Evolutionary conservation across 371 early-diverging fungal genomes (phyloP).

Genomic region (Enterospora canceri): DNA sequence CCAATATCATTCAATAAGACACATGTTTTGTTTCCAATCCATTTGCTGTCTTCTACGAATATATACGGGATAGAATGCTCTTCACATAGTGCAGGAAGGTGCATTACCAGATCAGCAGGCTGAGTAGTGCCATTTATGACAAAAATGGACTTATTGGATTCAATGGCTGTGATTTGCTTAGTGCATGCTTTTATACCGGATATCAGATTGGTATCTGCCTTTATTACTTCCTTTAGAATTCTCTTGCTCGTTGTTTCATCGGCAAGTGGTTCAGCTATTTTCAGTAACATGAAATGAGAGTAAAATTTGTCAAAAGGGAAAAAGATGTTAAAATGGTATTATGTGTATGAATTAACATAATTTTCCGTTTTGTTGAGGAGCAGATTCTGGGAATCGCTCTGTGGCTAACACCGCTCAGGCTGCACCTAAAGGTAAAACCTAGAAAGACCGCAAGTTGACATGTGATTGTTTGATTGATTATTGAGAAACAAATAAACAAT

Average conservation of each 20-base stretch:
- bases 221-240: conserved; percentile 15
- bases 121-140: conserved; percentile 83
- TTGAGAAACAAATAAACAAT: too few relatives aligned
- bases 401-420: too few relatives aligned
- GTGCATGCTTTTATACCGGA: conserved; percentile 35
- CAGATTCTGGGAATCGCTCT: too few relatives aligned
- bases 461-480: too few relatives aligned
- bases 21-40: conserved; percentile 23
- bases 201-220: conserved; percentile 1
- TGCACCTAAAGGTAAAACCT: too few relatives aligned
- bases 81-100: conserved; percentile 89
- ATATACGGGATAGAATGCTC: conserved; percentile 78
- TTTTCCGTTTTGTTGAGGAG: too few relatives aligned
- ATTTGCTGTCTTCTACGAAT: conserved; percentile 70
- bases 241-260: conserved; percentile 8
- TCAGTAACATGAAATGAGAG: too few relatives aligned
- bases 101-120: conserved; percentile 86
- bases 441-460: too few relatives aligned
- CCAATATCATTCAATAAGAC: conserved; percentile 14
- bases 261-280: conserved; percentile 39
- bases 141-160: conserved; percentile 60
- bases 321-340: too few relatives aligned
- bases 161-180: conserved; percentile 11
- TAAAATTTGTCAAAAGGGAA: too few relatives aligned
- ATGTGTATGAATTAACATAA: too few relatives aligned